Base-by-base conservation (phyloP, 192 early-diverging fungal genomes). In the Umbelopsis vinacea region DNA sequence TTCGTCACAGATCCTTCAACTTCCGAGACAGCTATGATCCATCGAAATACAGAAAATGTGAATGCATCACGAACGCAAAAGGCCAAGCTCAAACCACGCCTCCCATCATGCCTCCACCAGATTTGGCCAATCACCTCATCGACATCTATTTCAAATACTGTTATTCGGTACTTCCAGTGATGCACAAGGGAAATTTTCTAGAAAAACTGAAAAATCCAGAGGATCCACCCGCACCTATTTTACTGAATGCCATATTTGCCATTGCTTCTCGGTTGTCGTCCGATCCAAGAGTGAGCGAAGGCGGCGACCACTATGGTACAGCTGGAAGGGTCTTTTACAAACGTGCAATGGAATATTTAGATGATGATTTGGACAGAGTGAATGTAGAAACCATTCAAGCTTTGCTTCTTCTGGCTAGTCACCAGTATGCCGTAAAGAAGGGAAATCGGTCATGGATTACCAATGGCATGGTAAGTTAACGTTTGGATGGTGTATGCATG, bases 401-500 rank as follows among this genome's bases (percentile, higher is more conserved):
- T 0, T 74, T 94, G 63, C 66, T 94, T 60, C 76, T 94, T 37
- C 83, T 92, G 82, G 76, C 87, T 8, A 81, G 79, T 35, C 87
- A 92, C 73, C 88, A 89, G 71, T 88, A 91, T 74, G 90, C 89
- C 40, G 84, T 80, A 15, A 87, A 86, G 79, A 88, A 83, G 55
- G 72, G 90, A 48, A 88, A 89, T 11, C 81, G 86, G 48, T 82
- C 88, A 70, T 94, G 92, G 92, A 76, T 92, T 26, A 88, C 90
- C 73, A 82, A 81, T 69, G 92, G 92, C 17, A 89, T 92, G 88
- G 79, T 80, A 73, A 75, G 52, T 46, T 50, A n/a, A 46, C 37
- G 40, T 55, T 60, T 24, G n/a, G 19, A 35, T 19, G 6, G 50
- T 40, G 55, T 22, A 55, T 67, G 17, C 24, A 67, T 35, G 9